Evolutionary conservation across 208 protist genomes (phyloP).

Genomic region (Wallacemonas sp.): DNA sequence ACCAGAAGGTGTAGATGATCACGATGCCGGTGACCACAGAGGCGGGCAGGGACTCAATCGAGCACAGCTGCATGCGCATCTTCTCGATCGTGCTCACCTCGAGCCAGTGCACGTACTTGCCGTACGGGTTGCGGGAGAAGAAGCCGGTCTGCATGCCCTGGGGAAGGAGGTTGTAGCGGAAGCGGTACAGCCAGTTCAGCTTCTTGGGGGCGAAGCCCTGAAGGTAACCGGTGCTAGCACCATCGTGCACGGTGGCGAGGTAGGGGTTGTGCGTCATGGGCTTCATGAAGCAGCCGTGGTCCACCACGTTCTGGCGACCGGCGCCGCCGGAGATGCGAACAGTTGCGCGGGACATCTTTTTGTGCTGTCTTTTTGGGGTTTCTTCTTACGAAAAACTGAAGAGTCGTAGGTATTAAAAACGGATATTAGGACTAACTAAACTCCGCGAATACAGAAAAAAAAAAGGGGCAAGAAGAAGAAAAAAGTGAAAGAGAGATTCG

Average conservation of each 20-base stretch:
- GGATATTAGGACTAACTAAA: conserved; percentile 11
- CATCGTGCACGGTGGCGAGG: conserved; percentile 69
- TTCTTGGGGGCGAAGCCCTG: conserved; percentile 68
- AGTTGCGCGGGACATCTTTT: conserved; percentile 61
- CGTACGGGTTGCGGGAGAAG: conserved; percentile 83
- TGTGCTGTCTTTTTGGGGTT: neutral
- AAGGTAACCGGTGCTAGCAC: conserved; percentile 68
- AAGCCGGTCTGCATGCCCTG: conserved; percentile 69
- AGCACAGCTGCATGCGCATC: conserved; percentile 58
- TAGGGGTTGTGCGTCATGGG: conserved; percentile 79
- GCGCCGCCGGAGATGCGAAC: conserved; percentile 57
- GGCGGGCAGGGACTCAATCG: conserved; percentile 65
- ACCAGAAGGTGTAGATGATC: conserved; percentile 66
- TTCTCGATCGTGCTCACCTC: conserved; percentile 89
- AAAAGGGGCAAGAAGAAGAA: neutral
- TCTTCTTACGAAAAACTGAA: conserved; percentile 10
- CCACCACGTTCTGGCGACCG: conserved; percentile 62
- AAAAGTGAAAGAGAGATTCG: conserved; percentile 2
- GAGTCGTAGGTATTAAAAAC: conserved; percentile 17
- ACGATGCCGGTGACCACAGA: conserved; percentile 46
- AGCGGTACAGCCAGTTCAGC: conserved; percentile 87
- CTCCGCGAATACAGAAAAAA: neutral
- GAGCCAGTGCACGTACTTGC: conserved; percentile 85
- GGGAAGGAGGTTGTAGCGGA: conserved; percentile 79
- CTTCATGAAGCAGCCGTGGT: conserved; percentile 79